Conservation (phyloP, 176 grass and related monocot species). For the Cenchrus americanus region DNA sequence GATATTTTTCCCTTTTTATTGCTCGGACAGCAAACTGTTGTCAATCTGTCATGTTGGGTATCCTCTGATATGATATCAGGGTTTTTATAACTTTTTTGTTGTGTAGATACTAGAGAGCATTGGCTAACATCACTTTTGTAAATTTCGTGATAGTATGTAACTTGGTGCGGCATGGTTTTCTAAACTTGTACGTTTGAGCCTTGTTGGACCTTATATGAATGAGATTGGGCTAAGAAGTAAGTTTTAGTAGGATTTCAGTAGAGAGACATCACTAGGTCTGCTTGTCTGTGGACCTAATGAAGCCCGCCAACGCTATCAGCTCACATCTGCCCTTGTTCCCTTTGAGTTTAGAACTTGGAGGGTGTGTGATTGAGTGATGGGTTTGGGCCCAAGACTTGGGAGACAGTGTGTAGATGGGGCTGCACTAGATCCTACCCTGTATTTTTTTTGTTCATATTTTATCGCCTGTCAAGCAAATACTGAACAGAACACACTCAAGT, state of each 20-base stretch:
- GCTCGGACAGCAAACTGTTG: background rate
- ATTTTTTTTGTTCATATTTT: background rate
- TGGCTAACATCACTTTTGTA: background rate
- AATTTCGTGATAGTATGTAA: constrained; percentile 1
- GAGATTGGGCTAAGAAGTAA: background rate
- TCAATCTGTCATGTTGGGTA: background rate
- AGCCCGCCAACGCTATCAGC: background rate
- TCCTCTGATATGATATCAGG: background rate
- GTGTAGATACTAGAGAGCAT: background rate
- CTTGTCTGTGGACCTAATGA: constrained; percentile 10
- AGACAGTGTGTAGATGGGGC: background rate
- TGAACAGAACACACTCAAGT: background rate
- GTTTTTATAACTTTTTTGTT: constrained; percentile 19
- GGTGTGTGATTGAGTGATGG: background rate
- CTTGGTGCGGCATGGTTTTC: constrained; percentile 9
- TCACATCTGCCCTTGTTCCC: background rate
- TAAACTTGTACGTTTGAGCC: background rate
- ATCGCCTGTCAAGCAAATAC: background rate
- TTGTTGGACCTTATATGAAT: background rate
- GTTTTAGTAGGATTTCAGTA: background rate
- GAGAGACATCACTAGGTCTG: background rate
- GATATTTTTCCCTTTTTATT: background rate
- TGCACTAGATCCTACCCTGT: background rate
- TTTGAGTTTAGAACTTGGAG: background rate
- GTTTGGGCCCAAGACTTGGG: background rate